phyloP scores from a whole-genome alignment of 148 eudicot species.

The Oxyria digyna region DNA sequence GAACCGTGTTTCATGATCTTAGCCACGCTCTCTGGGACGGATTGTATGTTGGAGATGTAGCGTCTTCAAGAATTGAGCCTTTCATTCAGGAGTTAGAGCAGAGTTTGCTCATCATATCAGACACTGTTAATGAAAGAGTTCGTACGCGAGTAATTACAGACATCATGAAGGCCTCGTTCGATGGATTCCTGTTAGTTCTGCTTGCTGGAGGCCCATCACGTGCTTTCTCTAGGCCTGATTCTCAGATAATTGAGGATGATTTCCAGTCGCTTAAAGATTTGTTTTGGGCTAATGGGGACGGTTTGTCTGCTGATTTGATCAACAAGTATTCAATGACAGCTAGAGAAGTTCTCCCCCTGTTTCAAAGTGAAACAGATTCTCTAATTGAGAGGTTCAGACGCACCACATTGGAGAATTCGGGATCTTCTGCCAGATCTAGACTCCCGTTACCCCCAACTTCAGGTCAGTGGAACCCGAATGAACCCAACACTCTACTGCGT shows the following conservation, averaged over 20 bases:
- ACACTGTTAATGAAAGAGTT: constrained; percentile 61
- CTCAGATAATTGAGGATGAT: constrained; percentile 69
- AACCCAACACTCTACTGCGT: constrained; percentile 85
- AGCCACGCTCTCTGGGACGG: constrained; percentile 68
- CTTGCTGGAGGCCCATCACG: constrained; percentile 94
- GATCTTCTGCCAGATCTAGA: constrained; percentile 70
- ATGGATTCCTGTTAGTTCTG: constrained; percentile 82
- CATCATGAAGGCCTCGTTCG: constrained; percentile 82
- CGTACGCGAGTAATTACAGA: constrained; percentile 78
- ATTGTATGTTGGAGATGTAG: constrained; percentile 70
- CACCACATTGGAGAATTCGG: constrained; percentile 55
- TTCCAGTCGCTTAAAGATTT: constrained; percentile 73
- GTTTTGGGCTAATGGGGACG: constrained; percentile 92
- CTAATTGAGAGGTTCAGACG: constrained; percentile 66
- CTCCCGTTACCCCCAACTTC: constrained; percentile 89
- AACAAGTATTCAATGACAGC: constrained; percentile 65
- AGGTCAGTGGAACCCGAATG: constrained; percentile 80
- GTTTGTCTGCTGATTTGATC: constrained; percentile 62
- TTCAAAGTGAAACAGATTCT: constrained; percentile 56
- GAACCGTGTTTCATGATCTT: constrained; percentile 59
- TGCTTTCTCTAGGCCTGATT: constrained; percentile 55
- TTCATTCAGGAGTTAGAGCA: constrained; percentile 74
- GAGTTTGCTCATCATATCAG: constrained; percentile 49
- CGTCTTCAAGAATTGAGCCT: constrained; percentile 83
- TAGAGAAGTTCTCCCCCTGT: constrained; percentile 78